Evolutionary conservation across 768 basidiomycete genomes (phyloP).

Genomic region (Lyophyllum semitale): DNA sequence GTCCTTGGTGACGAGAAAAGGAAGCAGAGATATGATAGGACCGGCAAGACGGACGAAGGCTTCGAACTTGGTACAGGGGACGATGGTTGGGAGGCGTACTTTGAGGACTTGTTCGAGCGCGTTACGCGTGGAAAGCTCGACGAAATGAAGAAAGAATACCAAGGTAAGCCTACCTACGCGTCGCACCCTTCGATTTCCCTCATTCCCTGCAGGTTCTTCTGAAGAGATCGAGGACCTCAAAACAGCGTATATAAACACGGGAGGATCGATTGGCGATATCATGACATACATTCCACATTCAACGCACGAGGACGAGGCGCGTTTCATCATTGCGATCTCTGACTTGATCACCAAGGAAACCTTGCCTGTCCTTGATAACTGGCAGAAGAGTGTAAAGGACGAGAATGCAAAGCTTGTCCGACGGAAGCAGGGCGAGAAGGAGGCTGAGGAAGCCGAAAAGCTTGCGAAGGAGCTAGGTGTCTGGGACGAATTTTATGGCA

Average conservation of each 20-base stretch:
- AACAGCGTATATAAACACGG: slow-evolving; percentile 66
- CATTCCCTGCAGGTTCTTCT: slow-evolving; percentile 59
- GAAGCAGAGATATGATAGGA: slow-evolving; percentile 78
- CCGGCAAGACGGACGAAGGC: slow-evolving; percentile 83
- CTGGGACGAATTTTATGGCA: slow-evolving; percentile 92
- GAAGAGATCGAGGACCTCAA: slow-evolving; percentile 86
- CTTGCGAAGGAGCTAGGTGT: slow-evolving; percentile 87
- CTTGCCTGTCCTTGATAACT: slow-evolving; percentile 55
- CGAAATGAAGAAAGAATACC: slow-evolving; percentile 92
- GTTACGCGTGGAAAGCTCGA: slow-evolving; percentile 87
- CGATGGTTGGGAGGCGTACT: slow-evolving; percentile 95
- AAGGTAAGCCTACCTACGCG: slow-evolving; percentile 53
- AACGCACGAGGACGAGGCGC: slow-evolving; percentile 79
- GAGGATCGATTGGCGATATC: slow-evolving; percentile 79
- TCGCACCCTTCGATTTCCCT: neutral
- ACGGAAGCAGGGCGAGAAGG: slow-evolving; percentile 72
- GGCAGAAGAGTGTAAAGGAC: slow-evolving; percentile 76
- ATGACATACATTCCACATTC: slow-evolving; percentile 88
- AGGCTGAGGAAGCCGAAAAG: slow-evolving; percentile 82
- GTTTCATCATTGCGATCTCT: slow-evolving; percentile 74
- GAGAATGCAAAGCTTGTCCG: slow-evolving; percentile 77
- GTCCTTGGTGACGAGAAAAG: slow-evolving; percentile 80
- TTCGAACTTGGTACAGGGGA: slow-evolving; percentile 71
- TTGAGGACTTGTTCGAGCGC: slow-evolving; percentile 84
- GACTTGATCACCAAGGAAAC: slow-evolving; percentile 62